Evolutionary conservation across 352 stramenopile genomes (phyloP).

Genomic region (Blastocystis sp.): DNA sequence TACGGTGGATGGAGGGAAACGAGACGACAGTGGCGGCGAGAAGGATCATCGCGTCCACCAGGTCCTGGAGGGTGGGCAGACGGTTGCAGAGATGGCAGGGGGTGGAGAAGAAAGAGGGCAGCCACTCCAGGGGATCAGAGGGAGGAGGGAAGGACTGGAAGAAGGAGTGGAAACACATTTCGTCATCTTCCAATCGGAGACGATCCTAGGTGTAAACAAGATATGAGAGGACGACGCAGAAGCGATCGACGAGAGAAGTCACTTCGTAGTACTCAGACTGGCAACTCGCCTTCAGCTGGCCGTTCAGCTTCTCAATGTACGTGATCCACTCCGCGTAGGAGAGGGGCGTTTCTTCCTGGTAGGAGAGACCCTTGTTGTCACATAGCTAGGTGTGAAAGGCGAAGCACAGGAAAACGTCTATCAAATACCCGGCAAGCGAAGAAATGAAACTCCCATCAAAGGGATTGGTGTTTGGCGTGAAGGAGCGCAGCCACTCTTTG

Average conservation of each 20-base stretch:
- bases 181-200: neutral
- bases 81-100: conserved; percentile 11
- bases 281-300: neutral
- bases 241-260: conserved; percentile 51
- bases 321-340: neutral
- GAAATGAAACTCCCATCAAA: neutral
- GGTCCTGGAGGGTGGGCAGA: conserved; percentile 17
- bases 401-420: neutral
- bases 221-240: neutral
- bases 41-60: neutral
- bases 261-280: conserved; percentile 15
- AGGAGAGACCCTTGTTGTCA: neutral
- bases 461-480: neutral
- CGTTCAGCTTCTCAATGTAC: neutral
- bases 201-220: neutral
- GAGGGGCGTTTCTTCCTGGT: neutral
- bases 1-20: neutral
- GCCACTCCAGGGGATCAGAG: neutral
- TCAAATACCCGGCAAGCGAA: neutral
- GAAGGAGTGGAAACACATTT: conserved; percentile 16
- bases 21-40: neutral
- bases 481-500: conserved; percentile 22
- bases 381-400: conserved; percentile 6
- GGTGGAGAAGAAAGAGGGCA: neutral
- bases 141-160: conserved; percentile 4